Evolutionary conservation across 2,329 filamentous ascomycete genomes (phyloP), one percentile per base, ranked within the genome.

Genomic region (Plectosphaerella cucumerina): DNA sequence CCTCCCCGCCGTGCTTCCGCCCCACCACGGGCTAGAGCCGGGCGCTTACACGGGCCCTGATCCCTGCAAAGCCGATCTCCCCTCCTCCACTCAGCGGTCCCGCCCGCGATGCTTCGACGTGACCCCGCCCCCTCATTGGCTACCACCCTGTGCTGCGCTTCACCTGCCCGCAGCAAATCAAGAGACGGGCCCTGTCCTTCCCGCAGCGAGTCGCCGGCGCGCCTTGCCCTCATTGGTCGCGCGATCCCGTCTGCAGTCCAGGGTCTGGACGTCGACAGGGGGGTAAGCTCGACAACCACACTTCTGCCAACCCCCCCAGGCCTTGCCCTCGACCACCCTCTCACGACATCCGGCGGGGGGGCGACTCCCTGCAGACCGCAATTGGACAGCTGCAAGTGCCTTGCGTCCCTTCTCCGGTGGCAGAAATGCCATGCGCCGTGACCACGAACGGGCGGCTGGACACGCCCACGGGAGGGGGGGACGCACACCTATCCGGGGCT

Each of bases 381-480:
- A 56, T 56, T 56, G 55, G 55, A 35, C 47, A 37, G 47, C 46
- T 53, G 53, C 53, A 53, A 41, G 50, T 51, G 49, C 41, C 42
- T 44, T 53, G 39, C 39, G 39, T 20, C 17, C 18, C 39, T 20
- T 17, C 18, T 42, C 39, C 39, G 26, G 39, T 42, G 39, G 39
- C 39, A 42, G 39, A 42, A 42, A 42, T 42, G 39, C 39, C n/a
- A 42, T 42, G 39, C 39, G 39, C 39, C 17, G 39, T 20, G 39
- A 42, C 39, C 39, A 18, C 20, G 22, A 50, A 49, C 34, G 34
- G 49, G 50, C 52, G 52, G 53, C 48, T 53, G 53, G 53, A 48
- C 44, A 44, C 18, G 10, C 9, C 18, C 39, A 31, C 12, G 26
- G 26, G 26, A 11, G 12, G 26, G 26, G 26, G 6, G 26, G 26